Evolutionary conservation across 2,329 filamentous ascomycete genomes (phyloP).

Genomic region (Fusarium concolor): DNA sequence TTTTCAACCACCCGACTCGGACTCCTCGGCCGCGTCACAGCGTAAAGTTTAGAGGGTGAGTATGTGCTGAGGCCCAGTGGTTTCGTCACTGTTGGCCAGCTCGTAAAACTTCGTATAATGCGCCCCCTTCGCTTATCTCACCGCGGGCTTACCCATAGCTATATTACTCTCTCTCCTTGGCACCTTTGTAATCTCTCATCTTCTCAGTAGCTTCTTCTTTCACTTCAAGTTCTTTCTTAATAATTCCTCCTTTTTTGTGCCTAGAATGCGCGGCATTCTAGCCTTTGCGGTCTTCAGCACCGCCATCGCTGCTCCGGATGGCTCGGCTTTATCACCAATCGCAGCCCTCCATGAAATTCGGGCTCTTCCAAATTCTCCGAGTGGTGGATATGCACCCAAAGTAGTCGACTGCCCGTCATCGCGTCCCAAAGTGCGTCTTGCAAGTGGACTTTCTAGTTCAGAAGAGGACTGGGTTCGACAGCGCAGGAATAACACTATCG

Average conservation of each 20-base stretch:
- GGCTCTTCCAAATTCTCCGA: constrained; percentile 22
- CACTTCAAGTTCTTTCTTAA: too few species aligned
- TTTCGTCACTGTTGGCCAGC: too few species aligned
- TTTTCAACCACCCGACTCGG: too few species aligned
- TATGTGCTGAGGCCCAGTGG: too few species aligned
- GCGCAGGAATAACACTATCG: constrained; percentile 77
- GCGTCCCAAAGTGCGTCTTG: constrained; percentile 76
- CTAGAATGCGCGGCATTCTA: neutral
- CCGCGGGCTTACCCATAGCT: too few species aligned
- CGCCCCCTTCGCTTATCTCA: too few species aligned
- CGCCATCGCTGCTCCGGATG: constrained; percentile 8
- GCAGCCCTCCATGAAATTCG: neutral
- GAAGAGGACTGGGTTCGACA: constrained; percentile 80
- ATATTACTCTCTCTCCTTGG: too few species aligned
- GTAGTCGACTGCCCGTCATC: constrained; percentile 74
- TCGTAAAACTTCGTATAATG: too few species aligned
- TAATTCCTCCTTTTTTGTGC: neutral
- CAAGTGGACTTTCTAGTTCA: constrained; percentile 67
- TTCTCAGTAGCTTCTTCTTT: too few species aligned
- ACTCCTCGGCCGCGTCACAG: too few species aligned
- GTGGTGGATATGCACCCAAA: constrained; percentile 71
- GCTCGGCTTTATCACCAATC: neutral
- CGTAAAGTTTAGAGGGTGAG: too few species aligned
- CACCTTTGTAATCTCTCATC: too few species aligned
- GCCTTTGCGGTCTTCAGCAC: constrained; percentile 4